Percentiles rank a stretch among this genome's conserved stretches.
Conservation (phyloP, 2,329 filamentous ascomycete genomes). For the Nigrograna mackinnonii region DNA sequence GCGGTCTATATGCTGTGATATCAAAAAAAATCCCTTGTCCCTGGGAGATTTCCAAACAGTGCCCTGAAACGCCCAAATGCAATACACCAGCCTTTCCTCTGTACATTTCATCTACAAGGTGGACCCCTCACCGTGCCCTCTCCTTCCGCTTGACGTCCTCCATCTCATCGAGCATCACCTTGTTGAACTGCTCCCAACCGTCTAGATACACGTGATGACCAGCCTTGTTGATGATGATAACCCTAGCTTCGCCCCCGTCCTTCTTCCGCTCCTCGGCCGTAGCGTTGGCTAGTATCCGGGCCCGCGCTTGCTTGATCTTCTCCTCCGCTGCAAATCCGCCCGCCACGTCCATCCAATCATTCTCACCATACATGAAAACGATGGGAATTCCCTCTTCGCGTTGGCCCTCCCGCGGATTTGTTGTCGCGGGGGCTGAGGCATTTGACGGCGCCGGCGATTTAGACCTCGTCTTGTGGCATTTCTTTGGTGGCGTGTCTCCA, state of each 20-base stretch:
- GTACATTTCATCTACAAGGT: too few relatives aligned
- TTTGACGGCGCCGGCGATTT: constrained; percentile 16
- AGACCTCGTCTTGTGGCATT: constrained; percentile 9
- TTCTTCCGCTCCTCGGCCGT: constrained; percentile 68
- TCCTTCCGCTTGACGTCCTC: constrained; percentile 57
- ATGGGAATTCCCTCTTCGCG: constrained; percentile 75
- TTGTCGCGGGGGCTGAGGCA: constrained; percentile 7
- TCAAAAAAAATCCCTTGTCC: too few relatives aligned
- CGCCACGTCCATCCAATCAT: constrained; percentile 97
- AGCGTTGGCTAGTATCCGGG: constrained; percentile 62
- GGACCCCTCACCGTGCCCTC: constrained; percentile 13
- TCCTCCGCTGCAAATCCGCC: constrained; percentile 81
- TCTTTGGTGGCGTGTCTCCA: constrained; percentile 22
- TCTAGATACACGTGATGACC: constrained; percentile 76
- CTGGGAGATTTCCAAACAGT: too few relatives aligned
- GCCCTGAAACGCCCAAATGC: too few relatives aligned
- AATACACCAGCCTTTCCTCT: too few relatives aligned
- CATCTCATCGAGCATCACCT: constrained; percentile 68
- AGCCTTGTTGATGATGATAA: constrained; percentile 73
- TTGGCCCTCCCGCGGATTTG: constrained; percentile 15
- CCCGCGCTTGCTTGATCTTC: constrained; percentile 72
- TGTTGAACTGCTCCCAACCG: constrained; percentile 71
- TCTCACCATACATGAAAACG: constrained; percentile 94
- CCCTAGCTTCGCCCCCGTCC: constrained; percentile 82
- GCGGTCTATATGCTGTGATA: too few relatives aligned